Conservation (phyloP, 2,329 filamentous ascomycete species). For the Colletotrichum camelliae region DNA sequence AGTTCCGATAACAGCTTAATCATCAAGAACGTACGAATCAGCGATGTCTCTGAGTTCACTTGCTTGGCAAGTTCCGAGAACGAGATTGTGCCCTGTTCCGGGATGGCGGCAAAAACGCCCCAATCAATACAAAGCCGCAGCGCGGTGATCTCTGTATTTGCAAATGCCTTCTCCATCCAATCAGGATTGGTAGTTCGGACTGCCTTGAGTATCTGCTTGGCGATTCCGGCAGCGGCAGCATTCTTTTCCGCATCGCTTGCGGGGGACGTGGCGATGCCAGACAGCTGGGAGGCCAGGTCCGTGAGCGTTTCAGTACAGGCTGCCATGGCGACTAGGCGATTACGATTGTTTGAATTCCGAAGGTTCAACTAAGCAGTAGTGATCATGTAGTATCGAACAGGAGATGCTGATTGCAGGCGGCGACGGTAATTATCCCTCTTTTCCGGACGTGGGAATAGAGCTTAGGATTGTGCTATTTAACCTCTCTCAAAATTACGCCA, state of each 20-base stretch:
- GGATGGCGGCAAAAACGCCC: slow-evolving; percentile 36
- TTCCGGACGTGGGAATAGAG: not conserved
- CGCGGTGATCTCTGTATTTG: not conserved
- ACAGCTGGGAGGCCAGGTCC: not conserved
- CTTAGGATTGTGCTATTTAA: not conserved
- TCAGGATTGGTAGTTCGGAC: not conserved
- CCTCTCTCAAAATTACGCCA: not conserved
- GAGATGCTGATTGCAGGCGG: not conserved
- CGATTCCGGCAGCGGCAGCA: not conserved
- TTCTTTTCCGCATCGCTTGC: not conserved
- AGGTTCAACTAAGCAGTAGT: not conserved
- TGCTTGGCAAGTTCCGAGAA: slow-evolving; percentile 31
- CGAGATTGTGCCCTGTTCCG: slow-evolving; percentile 28
- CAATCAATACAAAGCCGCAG: slow-evolving; percentile 35
- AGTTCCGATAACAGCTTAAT: accelerated
- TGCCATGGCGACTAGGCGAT: not conserved
- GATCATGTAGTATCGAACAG: not conserved
- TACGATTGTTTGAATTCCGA: not conserved
- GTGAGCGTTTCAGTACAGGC: not conserved
- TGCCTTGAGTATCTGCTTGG: slow-evolving; percentile 1
- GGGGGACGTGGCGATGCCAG: not conserved
- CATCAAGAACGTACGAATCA: slow-evolving; percentile 27
- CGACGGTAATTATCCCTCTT: not conserved
- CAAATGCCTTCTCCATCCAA: slow-evolving; percentile 5
- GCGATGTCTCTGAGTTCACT: slow-evolving; percentile 28